Evolutionary conservation across 768 basidiomycete genomes (phyloP).

Genomic region (Suillus weaverae): DNA sequence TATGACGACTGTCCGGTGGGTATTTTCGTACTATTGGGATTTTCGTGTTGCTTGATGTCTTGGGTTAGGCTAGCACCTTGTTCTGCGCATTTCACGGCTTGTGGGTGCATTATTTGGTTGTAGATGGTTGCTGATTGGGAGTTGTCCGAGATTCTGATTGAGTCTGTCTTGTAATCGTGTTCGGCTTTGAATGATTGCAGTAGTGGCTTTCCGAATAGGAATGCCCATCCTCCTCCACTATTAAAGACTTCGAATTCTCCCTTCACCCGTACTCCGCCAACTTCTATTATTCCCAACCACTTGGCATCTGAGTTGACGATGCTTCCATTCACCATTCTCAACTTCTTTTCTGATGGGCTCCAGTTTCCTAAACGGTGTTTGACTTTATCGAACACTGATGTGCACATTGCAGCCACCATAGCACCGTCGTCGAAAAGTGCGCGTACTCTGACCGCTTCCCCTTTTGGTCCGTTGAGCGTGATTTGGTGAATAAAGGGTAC

Average conservation of each 20-base stretch:
- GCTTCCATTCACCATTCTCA: conserved; percentile 35
- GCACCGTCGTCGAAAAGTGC: too few species aligned
- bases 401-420: too few species aligned
- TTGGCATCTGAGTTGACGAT: conserved; percentile 9
- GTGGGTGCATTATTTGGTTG: background rate
- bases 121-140: background rate
- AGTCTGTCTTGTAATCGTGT: conserved; percentile 26
- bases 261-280: background rate
- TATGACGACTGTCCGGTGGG: too few species aligned
- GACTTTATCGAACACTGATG: conserved; percentile 3
- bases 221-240: conserved; percentile 28
- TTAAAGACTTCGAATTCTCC: conserved; percentile 14
- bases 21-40: too few species aligned
- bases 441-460: too few species aligned
- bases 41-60: background rate
- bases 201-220: conserved; percentile 33
- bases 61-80: background rate
- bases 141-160: background rate
- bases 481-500: too few species aligned
- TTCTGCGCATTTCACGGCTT: background rate
- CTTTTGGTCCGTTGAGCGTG: too few species aligned
- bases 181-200: conserved; percentile 21
- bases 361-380: conserved; percentile 10
- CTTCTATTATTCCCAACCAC: conserved; percentile 10
- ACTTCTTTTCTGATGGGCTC: conserved; percentile 13